Evolutionary conservation across 2,329 filamentous ascomycete species (phyloP).

Genomic region (Tolypocladium tropicale): DNA sequence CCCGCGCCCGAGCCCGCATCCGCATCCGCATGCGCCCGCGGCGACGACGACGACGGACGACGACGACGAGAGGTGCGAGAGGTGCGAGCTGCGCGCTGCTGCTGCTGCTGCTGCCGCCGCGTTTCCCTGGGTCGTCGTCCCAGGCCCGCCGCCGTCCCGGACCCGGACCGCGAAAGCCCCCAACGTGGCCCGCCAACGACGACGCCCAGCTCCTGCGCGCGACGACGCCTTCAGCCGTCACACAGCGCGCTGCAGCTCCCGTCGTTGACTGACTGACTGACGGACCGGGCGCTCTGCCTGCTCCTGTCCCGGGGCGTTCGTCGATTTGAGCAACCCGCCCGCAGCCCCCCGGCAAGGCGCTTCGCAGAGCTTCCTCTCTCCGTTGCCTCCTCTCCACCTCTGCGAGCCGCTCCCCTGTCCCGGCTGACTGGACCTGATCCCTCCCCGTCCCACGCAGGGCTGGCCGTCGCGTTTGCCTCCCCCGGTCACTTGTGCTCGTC

Average conservation of each 20-base stretch:
- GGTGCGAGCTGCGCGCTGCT: too few species aligned
- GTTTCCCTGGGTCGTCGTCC: too few species aligned
- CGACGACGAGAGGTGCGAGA: too few species aligned
- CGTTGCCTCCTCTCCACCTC: neutral
- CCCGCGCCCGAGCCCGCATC: neutral
- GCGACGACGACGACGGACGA: neutral
- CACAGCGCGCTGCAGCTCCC: neutral
- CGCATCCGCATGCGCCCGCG: neutral
- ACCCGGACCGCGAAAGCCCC: too few species aligned
- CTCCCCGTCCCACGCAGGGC: neutral
- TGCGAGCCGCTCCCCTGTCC: neutral
- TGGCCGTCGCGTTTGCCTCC: neutral
- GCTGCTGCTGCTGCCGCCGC: too few species aligned
- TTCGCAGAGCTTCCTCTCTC: too few species aligned
- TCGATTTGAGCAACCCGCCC: neutral
- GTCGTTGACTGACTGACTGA: too few species aligned
- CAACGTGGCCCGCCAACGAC: too few species aligned
- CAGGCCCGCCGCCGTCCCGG: too few species aligned
- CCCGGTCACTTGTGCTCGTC: constrained; percentile 1
- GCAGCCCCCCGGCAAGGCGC: neutral
- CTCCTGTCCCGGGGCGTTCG: neutral
- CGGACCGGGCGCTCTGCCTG: neutral
- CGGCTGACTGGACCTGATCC: neutral
- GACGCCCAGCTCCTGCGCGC: too few species aligned
- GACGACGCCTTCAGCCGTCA: too few species aligned